Evolutionary conservation across 306 rosid genomes (phyloP), one percentile per base, ranked within the genome.

Genomic region (Cicer bijugum): DNA sequence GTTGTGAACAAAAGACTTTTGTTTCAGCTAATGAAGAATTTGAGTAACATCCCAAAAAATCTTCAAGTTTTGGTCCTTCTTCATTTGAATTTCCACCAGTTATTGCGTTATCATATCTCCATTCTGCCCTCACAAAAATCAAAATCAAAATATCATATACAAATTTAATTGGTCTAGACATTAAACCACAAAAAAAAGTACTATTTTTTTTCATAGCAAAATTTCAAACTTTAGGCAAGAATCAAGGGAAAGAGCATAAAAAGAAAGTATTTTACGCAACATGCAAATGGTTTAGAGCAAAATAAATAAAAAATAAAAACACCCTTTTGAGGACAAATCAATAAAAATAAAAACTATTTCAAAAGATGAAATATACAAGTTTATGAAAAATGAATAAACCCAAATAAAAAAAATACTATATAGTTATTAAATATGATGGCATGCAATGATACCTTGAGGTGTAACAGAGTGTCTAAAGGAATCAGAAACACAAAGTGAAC

Each of bases 41-140:
- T 9, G 97, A 86, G 88, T 93, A 93, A 46, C 96, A 86, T 12
- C 99, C 99, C 78, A 94, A 79, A 83, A 94, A 94, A 63, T 94
- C 96, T 81, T 94, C 99, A 69, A 94, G 96, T 83, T 94, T 94
- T 60, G 99, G 97, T 35, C 91, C 87, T 44, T 84, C 86, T 52
- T 88, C 91, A 42, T 74, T 78, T 20, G 86, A 75, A 47, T 82
- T 81, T 42, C 86, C 78, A 40, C 87, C 85, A 12, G 72, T 84
- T 72, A 90, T 78, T 20, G 85, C 84, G 75, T 81, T 67, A 12
- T 88, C 90, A 78, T 86, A 89, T 66, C 93, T 88, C 99, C 99
- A 91, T 77, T 91, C 99, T 89, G 44, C 14, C 5, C 67, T 9
- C 64, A 52, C 12, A 64, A 62, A 62, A 62, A 38, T n/a, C 33